Percentiles rank a stretch among this genome's conserved stretches.
Evolutionary conservation across 257 asterid species (phyloP).

Genomic region (Penstemon newberryi): DNA sequence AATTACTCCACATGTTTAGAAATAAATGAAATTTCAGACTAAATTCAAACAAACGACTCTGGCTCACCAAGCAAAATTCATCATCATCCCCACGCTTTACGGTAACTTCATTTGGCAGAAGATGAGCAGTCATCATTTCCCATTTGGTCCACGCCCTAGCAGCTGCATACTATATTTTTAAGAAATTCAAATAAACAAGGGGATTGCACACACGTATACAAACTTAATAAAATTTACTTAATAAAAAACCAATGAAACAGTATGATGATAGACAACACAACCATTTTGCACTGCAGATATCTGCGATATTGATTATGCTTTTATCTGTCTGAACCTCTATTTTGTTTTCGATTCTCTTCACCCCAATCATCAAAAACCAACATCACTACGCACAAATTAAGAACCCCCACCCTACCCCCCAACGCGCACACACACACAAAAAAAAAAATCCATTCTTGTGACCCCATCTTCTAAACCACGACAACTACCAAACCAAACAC

Average conservation of each 20-base stretch:
- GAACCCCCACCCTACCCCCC: too few relatives aligned
- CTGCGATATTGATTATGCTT: not conserved
- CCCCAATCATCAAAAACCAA: not conserved
- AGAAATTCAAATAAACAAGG: constrained; percentile 29
- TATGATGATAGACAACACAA: not conserved
- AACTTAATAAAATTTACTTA: not conserved
- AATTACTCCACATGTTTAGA: constrained; percentile 11
- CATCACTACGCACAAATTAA: too few relatives aligned
- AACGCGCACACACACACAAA: too few relatives aligned
- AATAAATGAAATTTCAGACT: not conserved
- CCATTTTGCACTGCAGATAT: not conserved
- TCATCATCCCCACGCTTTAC: constrained; percentile 78
- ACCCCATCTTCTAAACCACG: constrained; percentile 11
- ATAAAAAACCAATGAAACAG: too few relatives aligned
- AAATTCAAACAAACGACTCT: not conserved
- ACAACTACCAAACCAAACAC: constrained; percentile 15
- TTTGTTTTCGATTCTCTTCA: too few relatives aligned
- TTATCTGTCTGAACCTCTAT: not conserved
- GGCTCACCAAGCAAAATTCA: constrained; percentile 79
- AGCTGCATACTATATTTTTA: constrained; percentile 69
- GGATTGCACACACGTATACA: constrained; percentile 7
- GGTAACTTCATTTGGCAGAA: constrained; percentile 71
- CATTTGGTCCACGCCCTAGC: constrained; percentile 98
- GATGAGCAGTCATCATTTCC: constrained; percentile 98
- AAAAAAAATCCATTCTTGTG: not conserved